Conservation (phyloP, 352 stramenopile species). For the Phytophthora chlamydospora region DNA sequence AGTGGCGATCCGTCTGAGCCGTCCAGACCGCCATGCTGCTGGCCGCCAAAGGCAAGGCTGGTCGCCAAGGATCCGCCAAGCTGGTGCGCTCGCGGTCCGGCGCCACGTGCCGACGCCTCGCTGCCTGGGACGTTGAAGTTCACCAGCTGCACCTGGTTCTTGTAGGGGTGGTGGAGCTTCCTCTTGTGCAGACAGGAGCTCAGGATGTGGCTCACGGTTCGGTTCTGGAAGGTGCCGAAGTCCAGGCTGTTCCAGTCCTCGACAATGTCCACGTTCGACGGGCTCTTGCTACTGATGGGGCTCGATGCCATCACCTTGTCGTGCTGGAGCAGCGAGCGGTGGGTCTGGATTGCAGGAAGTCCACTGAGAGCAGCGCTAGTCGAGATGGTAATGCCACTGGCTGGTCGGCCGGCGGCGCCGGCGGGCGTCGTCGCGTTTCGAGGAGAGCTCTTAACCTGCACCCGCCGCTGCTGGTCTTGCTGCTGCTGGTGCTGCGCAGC, state of each 20-base stretch:
- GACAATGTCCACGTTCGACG: slow-evolving; percentile 79
- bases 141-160: slow-evolving; percentile 83
- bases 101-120: slow-evolving; percentile 5
- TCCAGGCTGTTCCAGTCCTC: slow-evolving; percentile 82
- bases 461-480: slow-evolving; percentile 37
- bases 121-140: slow-evolving; percentile 77
- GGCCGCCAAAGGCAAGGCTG: slow-evolving; percentile 58
- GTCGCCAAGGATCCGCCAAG: slow-evolving; percentile 57
- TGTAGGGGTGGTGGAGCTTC: slow-evolving; percentile 85
- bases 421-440: slow-evolving; percentile 21
- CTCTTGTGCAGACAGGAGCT: slow-evolving; percentile 85
- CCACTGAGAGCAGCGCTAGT: slow-evolving; percentile 22
- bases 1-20: slow-evolving; percentile 26
- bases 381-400: slow-evolving; percentile 12
- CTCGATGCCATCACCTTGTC: slow-evolving; percentile 61
- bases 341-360: slow-evolving; percentile 29
- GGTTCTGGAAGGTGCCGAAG: slow-evolving; percentile 85
- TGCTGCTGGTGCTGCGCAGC: slow-evolving; percentile 48
- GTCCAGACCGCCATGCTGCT: slow-evolving; percentile 30
- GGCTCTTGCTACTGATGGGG: slow-evolving; percentile 65
- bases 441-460: slow-evolving; percentile 21
- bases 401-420: slow-evolving; percentile 6
- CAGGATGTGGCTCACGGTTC: slow-evolving; percentile 84
- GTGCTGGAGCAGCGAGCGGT: slow-evolving; percentile 25
- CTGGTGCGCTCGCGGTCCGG: slow-evolving; percentile 34